Evolutionary conservation across 129 eudicot species (phyloP).

Genomic region (Centella asiatica): DNA sequence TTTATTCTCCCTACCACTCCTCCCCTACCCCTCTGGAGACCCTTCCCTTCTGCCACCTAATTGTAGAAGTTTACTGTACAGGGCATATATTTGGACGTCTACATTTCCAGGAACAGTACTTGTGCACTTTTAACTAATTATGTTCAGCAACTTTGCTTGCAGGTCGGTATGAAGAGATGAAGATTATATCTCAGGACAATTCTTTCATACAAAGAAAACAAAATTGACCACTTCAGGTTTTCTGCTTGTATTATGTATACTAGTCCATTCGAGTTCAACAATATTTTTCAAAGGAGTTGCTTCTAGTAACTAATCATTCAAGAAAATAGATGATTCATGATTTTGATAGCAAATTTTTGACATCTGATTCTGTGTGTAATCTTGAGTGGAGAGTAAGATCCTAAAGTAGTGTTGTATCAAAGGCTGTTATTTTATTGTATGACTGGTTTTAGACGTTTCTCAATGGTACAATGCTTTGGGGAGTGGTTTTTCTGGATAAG

Average conservation of each 20-base stretch:
- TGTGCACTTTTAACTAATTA: neutral
- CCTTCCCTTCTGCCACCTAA: too few species aligned
- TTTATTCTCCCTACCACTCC: too few species aligned
- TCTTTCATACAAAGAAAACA: neutral
- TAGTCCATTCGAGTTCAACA: neutral
- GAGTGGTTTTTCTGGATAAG: neutral
- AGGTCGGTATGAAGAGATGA: neutral
- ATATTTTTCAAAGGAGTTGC: neutral
- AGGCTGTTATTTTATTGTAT: neutral
- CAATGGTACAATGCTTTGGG: neutral
- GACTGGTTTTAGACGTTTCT: neutral
- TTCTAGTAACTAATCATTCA: neutral
- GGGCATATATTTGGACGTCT: too few species aligned
- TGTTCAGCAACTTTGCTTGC: neutral
- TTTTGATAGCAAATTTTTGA: conserved; percentile 5
- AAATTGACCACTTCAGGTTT: neutral
- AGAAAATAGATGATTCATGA: conserved; percentile 2
- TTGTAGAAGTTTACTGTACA: too few species aligned
- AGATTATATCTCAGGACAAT: neutral
- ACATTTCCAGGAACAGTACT: neutral
- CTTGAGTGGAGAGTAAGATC: neutral
- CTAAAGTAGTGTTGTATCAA: neutral
- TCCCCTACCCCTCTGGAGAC: too few species aligned
- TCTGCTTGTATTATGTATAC: neutral
- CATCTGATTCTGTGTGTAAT: neutral